These are phyloP conservation scores for Beauveria brongniartii DNA, from an alignment of 2,329 filamentous ascomycete genomes.

Conservation along the genomic window DNA sequence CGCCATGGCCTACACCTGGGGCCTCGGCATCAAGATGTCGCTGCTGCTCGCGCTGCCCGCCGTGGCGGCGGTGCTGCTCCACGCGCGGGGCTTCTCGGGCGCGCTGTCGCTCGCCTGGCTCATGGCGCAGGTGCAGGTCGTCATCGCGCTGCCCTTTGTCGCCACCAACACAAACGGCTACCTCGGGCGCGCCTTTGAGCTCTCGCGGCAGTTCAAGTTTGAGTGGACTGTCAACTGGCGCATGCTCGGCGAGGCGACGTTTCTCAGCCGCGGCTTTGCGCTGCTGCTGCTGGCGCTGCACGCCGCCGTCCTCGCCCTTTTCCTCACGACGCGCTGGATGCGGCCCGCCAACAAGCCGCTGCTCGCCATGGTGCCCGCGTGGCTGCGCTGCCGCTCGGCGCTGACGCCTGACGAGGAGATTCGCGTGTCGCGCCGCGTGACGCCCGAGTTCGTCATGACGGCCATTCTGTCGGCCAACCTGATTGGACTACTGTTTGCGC, in stretches of 20 bases:
- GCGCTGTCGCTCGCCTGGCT: conserved; percentile 62
- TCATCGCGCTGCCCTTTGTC: conserved; percentile 60
- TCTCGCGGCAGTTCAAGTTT: conserved; percentile 85
- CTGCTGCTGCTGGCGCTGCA: conserved; percentile 59
- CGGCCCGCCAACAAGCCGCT: conserved; percentile 55
- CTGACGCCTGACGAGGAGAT: conserved; percentile 45
- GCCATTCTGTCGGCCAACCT: conserved; percentile 68
- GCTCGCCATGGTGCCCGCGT: conserved; percentile 40
- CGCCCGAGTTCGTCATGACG: conserved; percentile 66
- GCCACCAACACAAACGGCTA: conserved; percentile 61
- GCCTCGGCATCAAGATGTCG: conserved; percentile 93
- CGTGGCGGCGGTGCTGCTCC: conserved; percentile 66
- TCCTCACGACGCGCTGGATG: conserved; percentile 63
- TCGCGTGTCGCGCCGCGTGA: conserved; percentile 49
- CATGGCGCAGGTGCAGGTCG: conserved; percentile 71
- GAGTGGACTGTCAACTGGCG: conserved; percentile 99
- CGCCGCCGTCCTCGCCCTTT: conserved; percentile 54
- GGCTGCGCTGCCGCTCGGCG: conserved; percentile 36
- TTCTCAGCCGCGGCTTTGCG: conserved; percentile 64
- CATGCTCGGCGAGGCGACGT: conserved; percentile 77
- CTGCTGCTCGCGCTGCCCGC: conserved; percentile 76
- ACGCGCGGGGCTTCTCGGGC: conserved; percentile 58
- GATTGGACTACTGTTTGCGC: conserved; percentile 76
- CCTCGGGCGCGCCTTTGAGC: conserved; percentile 75
- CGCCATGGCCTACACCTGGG: conserved; percentile 64